Percentiles rank a stretch among this genome's conserved stretches.
These are phyloP conservation scores for Gynochthodes officinalis DNA, from an alignment of 257 asterid species.

Conservation along the genomic window DNA sequence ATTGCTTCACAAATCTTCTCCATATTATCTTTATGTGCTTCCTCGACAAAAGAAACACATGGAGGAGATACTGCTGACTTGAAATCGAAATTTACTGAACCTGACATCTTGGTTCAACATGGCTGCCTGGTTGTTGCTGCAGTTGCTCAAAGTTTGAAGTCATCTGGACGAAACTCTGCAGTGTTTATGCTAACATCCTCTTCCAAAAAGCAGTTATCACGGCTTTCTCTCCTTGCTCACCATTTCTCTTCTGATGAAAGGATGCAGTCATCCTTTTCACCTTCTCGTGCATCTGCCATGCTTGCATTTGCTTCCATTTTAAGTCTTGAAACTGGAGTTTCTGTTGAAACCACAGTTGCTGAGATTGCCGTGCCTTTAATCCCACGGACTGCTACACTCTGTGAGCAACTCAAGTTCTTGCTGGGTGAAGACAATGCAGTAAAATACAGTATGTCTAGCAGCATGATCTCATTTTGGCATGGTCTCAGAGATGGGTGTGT, in stretches of 20 bases:
- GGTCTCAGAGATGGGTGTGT: slow-evolving; percentile 89
- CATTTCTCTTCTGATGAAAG: slow-evolving; percentile 80
- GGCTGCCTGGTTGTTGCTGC: slow-evolving; percentile 76
- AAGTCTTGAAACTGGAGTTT: slow-evolving; percentile 72
- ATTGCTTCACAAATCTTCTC: slow-evolving; percentile 85
- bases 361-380: slow-evolving; percentile 93
- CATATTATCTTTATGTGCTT: slow-evolving; percentile 58
- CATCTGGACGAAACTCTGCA: slow-evolving; percentile 86
- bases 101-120: slow-evolving; percentile 64
- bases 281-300: slow-evolving; percentile 89
- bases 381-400: slow-evolving; percentile 89
- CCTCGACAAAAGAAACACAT: slow-evolving; percentile 62
- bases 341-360: slow-evolving; percentile 56
- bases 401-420: slow-evolving; percentile 74
- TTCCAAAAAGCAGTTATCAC: slow-evolving; percentile 74
- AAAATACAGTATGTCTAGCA: slow-evolving; percentile 35
- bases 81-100: slow-evolving; percentile 50
- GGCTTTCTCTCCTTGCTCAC: slow-evolving; percentile 80
- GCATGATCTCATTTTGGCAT: slow-evolving; percentile 79
- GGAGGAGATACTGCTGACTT: slow-evolving; percentile 54
- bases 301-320: slow-evolving; percentile 90
- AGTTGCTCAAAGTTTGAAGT: slow-evolving; percentile 68
- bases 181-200: slow-evolving; percentile 85
- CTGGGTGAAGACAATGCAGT: slow-evolving; percentile 44
- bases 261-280: slow-evolving; percentile 61